Evolutionary conservation across 2,329 filamentous ascomycete species (phyloP), one percentile per base, ranked within the genome.

Genomic region (Arthrobotrys iridis): DNA sequence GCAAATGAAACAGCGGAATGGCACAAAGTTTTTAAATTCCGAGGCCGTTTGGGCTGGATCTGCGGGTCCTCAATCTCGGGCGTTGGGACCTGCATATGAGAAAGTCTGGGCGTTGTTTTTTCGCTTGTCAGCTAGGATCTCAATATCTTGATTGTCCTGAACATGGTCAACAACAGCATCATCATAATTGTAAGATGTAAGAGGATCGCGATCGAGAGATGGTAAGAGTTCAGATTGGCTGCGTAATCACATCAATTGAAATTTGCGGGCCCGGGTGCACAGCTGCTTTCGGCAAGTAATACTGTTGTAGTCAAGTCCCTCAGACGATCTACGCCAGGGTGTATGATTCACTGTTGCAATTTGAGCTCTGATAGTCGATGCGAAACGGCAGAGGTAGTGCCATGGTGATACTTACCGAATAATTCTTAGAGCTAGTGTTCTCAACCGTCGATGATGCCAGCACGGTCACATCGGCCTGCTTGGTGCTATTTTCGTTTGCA

Each of bases 1-100:
- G 62, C 60, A 68, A 50, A 68, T 75, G 71, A 75, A 75, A 68
- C 71, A 68, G 46, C 52, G 43, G 70, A 65, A 66, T 66, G 70
- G 37, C 20, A 45, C 41, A 62, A 13, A 28, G 63, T 75, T 62
- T n/a, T 63, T 18, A 57, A n/a, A 13, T 55, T 0, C 57, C 52
- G 52, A 20, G 50, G 41, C 48, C 50, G 6, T 45, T 52, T 64
- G 0, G 18, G 28, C 20, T 30, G 52, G 68, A 73, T 73, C 67
- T 40, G 60, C 60, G 57, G 62, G 40, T 48, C 35, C 37, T 73
- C 50, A 73, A 65, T 73, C 30, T 59, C 52, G 28, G 50, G 37
- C 37, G 52, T 45, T 60, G 35, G 62, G 41, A 58, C 50, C 26
- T 58, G 48, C 50, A 66, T 52, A 40, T 20, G 20, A 35, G 48